These are phyloP conservation scores for button mushroom (Agaricus bisporus) DNA, from an alignment of 768 basidiomycete genomes.

Conservation along the genomic window DNA sequence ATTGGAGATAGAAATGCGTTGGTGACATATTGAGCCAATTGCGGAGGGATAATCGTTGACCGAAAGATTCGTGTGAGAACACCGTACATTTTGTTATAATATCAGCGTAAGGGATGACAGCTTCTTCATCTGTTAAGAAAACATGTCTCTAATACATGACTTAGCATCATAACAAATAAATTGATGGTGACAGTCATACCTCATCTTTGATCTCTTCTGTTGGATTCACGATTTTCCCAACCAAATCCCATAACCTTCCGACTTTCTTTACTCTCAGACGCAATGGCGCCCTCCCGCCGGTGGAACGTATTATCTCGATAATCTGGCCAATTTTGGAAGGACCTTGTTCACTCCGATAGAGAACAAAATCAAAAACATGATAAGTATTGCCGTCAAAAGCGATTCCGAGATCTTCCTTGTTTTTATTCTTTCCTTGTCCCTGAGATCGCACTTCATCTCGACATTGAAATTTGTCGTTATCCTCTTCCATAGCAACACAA, in stretches of 20 bases:
- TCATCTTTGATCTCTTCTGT: constrained; percentile 43
- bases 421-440: constrained; percentile 19
- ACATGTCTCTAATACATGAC: constrained; percentile 44
- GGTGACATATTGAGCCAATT: constrained; percentile 49
- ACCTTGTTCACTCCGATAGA: constrained; percentile 41
- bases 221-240: constrained; percentile 44
- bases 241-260: constrained; percentile 14
- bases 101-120: constrained; percentile 24
- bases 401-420: constrained; percentile 18
- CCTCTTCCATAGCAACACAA: constrained; percentile 32
- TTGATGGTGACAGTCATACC: constrained; percentile 27
- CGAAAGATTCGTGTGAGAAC: constrained; percentile 28
- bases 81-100: constrained; percentile 48
- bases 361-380: constrained; percentile 57
- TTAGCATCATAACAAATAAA: neutral
- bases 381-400: constrained; percentile 46
- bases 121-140: constrained; percentile 47
- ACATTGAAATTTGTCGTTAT: constrained; percentile 7
- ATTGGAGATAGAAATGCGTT: constrained; percentile 53
- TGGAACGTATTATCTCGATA: constrained; percentile 2
- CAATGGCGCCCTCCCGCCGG: constrained; percentile 38
- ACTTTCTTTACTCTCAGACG: constrained; percentile 21
- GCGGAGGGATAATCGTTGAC: constrained; percentile 21
- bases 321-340: constrained; percentile 15
- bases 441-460: constrained; percentile 13